Percentiles rank a stretch among this genome's conserved stretches.
These are phyloP conservation scores for Saccharomycopsis sp. DNA, from an alignment of 805 yeast species.

Conservation along the genomic window DNA sequence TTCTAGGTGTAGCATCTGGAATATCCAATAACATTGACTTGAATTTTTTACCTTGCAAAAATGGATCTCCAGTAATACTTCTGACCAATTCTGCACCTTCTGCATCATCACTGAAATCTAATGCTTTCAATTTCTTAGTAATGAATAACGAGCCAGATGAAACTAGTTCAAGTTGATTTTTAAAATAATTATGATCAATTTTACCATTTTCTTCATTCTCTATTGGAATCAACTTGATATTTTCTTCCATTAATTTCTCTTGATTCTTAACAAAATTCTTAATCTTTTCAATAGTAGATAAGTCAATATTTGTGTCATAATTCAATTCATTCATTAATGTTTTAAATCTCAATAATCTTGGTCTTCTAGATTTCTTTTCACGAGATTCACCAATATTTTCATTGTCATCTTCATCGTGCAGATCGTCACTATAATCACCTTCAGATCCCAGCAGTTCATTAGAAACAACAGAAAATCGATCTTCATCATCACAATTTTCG, in stretches of 20 bases:
- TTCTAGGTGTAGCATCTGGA: not conserved
- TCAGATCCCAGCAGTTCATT: too few relatives aligned
- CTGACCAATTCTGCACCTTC: conserved; percentile 36
- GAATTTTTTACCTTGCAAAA: conserved; percentile 9
- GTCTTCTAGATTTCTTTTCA: not conserved
- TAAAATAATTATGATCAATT: conserved; percentile 21
- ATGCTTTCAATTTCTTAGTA: conserved; percentile 21
- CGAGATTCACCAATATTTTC: not conserved
- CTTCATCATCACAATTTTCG: too few relatives aligned
- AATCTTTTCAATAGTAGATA: conserved; percentile 17
- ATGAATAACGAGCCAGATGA: conserved; percentile 24
- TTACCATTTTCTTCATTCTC: conserved; percentile 5
- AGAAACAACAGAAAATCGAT: not conserved
- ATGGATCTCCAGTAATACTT: conserved; percentile 32
- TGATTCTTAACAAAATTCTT: conserved; percentile 16
- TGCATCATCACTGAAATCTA: conserved; percentile 31
- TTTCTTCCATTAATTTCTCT: conserved; percentile 11
- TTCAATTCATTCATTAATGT: conserved; percentile 31
- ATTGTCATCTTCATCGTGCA: not conserved
- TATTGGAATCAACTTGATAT: conserved; percentile 14
- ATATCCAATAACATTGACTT: conserved; percentile 17
- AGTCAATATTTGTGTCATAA: conserved; percentile 17
- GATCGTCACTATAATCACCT: too few relatives aligned
- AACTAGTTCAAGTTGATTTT: conserved; percentile 20
- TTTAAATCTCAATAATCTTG: conserved; percentile 11